phyloP scores from a whole-genome alignment of 2,329 filamentous ascomycete genomes.

The Rasamsonia emersonii region DNA sequence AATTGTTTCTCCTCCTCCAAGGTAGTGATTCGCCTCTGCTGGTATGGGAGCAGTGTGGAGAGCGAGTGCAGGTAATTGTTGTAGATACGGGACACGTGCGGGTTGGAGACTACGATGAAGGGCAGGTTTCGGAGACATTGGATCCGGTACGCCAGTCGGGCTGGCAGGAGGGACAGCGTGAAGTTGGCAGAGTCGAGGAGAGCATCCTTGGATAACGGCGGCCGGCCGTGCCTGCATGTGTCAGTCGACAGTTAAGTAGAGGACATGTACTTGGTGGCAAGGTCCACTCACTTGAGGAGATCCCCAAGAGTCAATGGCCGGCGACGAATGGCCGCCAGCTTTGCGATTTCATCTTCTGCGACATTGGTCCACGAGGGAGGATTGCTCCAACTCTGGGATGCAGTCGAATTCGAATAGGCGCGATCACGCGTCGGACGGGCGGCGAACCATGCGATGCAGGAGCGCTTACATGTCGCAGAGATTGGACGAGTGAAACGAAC shows the following conservation, averaged over 20 bases:
- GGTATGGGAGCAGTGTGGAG: slow-evolving; percentile 80
- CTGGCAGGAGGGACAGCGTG: slow-evolving; percentile 82
- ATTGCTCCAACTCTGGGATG: slow-evolving; percentile 28
- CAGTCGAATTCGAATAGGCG: slow-evolving; percentile 1
- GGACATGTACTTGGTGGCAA: background rate
- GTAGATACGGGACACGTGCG: slow-evolving; percentile 88
- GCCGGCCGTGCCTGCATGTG: slow-evolving; percentile 58
- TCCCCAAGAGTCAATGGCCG: slow-evolving; percentile 79
- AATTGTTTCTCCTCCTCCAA: slow-evolving; percentile 85
- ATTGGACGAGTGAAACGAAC: too few relatives aligned
- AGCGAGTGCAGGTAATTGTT: slow-evolving; percentile 92
- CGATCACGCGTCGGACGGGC: too few relatives aligned
- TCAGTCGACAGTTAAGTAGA: slow-evolving; percentile 8
- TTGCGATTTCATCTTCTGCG: slow-evolving; percentile 67
- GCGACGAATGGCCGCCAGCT: slow-evolving; percentile 67
- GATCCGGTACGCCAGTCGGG: slow-evolving; percentile 87
- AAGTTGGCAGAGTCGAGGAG: slow-evolving; percentile 91
- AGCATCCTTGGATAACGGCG: slow-evolving; percentile 69
- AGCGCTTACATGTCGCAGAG: too few relatives aligned
- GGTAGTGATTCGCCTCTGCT: slow-evolving; percentile 61
- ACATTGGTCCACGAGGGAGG: slow-evolving; percentile 43
- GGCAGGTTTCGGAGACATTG: slow-evolving; percentile 87
- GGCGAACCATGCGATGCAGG: too few relatives aligned
- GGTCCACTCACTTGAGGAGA: slow-evolving; percentile 62
- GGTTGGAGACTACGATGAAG: slow-evolving; percentile 97